These are phyloP conservation scores for Xylariales sp. DNA, from an alignment of 2,329 filamentous ascomycete species.

Conservation along the genomic window DNA sequence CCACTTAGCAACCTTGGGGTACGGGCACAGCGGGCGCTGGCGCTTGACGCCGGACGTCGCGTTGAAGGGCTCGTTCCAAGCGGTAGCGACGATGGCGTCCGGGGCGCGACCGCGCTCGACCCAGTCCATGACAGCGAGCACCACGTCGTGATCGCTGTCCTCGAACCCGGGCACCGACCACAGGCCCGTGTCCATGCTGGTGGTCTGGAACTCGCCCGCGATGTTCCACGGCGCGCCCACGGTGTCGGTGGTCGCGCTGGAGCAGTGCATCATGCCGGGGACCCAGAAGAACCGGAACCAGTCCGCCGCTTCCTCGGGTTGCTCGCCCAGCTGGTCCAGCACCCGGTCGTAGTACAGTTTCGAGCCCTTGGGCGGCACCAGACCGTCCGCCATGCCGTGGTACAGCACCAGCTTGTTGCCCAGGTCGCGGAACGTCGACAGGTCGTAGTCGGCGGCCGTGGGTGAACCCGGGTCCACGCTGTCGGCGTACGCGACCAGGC, in stretches of 20 bases:
- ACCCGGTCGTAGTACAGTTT: slow-evolving; percentile 28
- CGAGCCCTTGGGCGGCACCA: slow-evolving; percentile 32
- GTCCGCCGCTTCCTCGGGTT: slow-evolving; percentile 31
- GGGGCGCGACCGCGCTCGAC: slow-evolving; percentile 27
- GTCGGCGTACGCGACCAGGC: slow-evolving; percentile 24
- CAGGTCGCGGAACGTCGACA: slow-evolving; percentile 30
- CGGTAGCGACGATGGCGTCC: slow-evolving; percentile 28
- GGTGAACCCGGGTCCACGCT: slow-evolving; percentile 29
- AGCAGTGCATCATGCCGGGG: slow-evolving; percentile 51
- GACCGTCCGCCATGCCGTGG: slow-evolving; percentile 37
- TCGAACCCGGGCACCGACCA: slow-evolving; percentile 30
- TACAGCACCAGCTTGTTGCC: slow-evolving; percentile 42
- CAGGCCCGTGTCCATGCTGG: slow-evolving; percentile 19
- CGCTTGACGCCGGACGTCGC: slow-evolving; percentile 32
- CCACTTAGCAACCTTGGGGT: slow-evolving; percentile 30
- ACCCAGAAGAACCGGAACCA: slow-evolving; percentile 50
- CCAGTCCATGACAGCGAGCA: slow-evolving; percentile 34
- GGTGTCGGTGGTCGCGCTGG: slow-evolving; percentile 12
- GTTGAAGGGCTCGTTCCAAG: slow-evolving; percentile 22
- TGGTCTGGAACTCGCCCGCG: slow-evolving; percentile 24
- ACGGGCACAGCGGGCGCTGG: slow-evolving; percentile 41
- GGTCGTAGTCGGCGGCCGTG: slow-evolving; percentile 33
- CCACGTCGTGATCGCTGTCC: slow-evolving; percentile 30
- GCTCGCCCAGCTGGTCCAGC: slow-evolving; percentile 19
- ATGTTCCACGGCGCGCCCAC: slow-evolving; percentile 38